Evolutionary conservation across 1,139 yeast species (phyloP).

Genomic region (Hanseniaspora gamundiae): DNA sequence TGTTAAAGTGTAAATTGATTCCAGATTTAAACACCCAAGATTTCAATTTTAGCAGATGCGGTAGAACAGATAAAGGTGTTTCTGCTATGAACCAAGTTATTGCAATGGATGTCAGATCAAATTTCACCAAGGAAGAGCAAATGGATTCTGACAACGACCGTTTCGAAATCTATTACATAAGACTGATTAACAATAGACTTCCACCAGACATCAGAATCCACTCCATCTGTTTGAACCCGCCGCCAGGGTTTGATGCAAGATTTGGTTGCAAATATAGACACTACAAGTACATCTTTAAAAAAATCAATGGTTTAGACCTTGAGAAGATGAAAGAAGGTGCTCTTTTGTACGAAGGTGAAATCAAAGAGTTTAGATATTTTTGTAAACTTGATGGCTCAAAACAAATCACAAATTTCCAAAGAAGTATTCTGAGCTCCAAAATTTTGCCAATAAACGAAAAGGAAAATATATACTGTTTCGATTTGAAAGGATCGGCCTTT

Average conservation of each 20-base stretch:
- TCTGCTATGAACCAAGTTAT: conserved; percentile 95
- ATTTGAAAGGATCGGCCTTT: conserved; percentile 80
- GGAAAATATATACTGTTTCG: conserved; percentile 49
- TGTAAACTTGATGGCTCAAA: conserved; percentile 92
- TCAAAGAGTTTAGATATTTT: conserved; percentile 85
- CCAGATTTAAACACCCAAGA: conserved; percentile 45
- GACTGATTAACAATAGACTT: conserved; percentile 59
- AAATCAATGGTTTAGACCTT: conserved; percentile 40
- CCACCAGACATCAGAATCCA: conserved; percentile 81
- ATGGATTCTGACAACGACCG: conserved; percentile 40
- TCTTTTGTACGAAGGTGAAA: conserved; percentile 54
- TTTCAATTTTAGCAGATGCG: conserved; percentile 79
- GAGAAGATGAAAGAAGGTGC: conserved; percentile 53
- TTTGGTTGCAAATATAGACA: conserved; percentile 79
- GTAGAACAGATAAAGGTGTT: conserved; percentile 93
- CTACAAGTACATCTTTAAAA: conserved; percentile 66
- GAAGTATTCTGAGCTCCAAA: conserved; percentile 44
- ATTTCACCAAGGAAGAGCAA: conserved; percentile 46
- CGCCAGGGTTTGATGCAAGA: conserved; percentile 75
- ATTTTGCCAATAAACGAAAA: conserved; percentile 30
- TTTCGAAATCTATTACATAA: conserved; percentile 64
- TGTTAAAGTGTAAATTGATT: conserved; percentile 56
- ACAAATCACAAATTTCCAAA: conserved; percentile 64
- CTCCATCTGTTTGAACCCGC: conserved; percentile 73
- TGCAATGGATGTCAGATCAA: conserved; percentile 64